phyloP scores from a whole-genome alignment of 768 basidiomycete species.

The Pulveroboletus ravenelii region DNA sequence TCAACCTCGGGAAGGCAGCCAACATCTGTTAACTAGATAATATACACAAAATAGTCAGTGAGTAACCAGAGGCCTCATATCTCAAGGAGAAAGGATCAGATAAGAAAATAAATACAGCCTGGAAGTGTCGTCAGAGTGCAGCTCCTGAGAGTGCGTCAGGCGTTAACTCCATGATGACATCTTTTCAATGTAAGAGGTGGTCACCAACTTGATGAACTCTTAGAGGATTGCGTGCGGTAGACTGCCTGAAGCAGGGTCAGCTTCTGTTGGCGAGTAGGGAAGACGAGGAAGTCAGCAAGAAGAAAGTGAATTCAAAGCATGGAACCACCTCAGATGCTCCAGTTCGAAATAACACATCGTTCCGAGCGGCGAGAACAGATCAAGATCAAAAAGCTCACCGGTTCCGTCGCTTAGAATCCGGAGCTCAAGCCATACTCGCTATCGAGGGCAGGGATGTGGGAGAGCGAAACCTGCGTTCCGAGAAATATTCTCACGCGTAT shows the following conservation, averaged over 20 bases:
- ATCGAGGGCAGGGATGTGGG: neutral
- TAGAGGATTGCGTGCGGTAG: neutral
- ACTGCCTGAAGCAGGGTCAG: neutral
- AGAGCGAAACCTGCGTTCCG: neutral
- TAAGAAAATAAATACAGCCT: slow-evolving; percentile 10
- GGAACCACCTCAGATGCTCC: slow-evolving; percentile 9
- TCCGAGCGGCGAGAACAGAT: neutral
- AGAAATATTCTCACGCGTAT: slow-evolving; percentile 5
- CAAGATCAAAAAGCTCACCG: neutral
- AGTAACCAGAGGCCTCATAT: neutral
- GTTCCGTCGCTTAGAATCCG: neutral
- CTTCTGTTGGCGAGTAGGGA: neutral
- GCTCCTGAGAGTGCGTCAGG: slow-evolving; percentile 5
- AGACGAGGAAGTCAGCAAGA: slow-evolving; percentile 1
- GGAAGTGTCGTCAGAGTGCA: slow-evolving; percentile 11
- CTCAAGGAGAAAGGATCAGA: slow-evolving; percentile 2
- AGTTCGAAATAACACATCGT: slow-evolving; percentile 4
- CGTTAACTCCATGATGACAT: slow-evolving; percentile 18
- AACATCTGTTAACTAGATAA: neutral
- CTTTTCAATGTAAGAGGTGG: neutral
- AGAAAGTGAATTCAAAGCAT: neutral
- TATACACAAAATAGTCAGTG: neutral
- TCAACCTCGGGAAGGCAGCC: too few species aligned
- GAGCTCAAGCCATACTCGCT: neutral
- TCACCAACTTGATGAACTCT: neutral